Conservation (phyloP, 495 filamentous ascomycete genomes). For the Astrothelium subdiscretum region DNA sequence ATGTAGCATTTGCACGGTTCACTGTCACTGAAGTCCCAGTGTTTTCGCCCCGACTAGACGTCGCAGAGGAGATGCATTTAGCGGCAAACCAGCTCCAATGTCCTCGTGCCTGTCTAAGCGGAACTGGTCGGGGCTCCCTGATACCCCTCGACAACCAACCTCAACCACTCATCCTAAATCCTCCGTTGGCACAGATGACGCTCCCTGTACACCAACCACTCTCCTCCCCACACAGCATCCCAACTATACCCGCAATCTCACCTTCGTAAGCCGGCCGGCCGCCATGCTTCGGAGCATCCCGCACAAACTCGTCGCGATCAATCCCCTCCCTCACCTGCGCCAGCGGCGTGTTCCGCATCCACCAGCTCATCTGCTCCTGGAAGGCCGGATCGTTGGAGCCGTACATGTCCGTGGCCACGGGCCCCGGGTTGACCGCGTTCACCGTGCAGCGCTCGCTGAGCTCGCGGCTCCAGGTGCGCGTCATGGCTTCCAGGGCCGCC, state of each 20-base stretch:
- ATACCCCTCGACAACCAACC: too few relatives aligned
- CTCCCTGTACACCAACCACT: slow-evolving; percentile 71
- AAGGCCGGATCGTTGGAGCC: slow-evolving; percentile 40
- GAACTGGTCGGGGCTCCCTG: too few relatives aligned
- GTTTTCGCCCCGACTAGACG: neutral
- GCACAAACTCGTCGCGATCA: slow-evolving; percentile 47
- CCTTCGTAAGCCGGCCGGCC: slow-evolving; percentile 57
- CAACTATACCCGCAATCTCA: slow-evolving; percentile 78
- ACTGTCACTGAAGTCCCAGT: neutral
- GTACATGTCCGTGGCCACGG: slow-evolving; percentile 73
- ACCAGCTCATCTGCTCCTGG: slow-evolving; percentile 41
- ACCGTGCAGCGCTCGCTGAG: slow-evolving; percentile 67
- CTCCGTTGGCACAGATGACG: slow-evolving; percentile 38
- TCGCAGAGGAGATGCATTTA: neutral
- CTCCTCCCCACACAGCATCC: slow-evolving; percentile 69
- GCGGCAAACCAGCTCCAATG: too few relatives aligned
- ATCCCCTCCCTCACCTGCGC: slow-evolving; percentile 41
- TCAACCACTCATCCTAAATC: neutral
- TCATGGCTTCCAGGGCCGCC: slow-evolving; percentile 86
- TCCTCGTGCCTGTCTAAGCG: too few relatives aligned
- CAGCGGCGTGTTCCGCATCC: slow-evolving; percentile 57
- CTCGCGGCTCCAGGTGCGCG: slow-evolving; percentile 76
- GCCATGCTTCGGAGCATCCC: slow-evolving; percentile 50
- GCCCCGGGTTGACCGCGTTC: slow-evolving; percentile 82
- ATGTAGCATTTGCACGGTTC: too few relatives aligned